Evolutionary conservation across 202 grass and related monocot species (phyloP), one percentile per base, ranked within the genome.

Genomic region (Zoysia matrella): DNA sequence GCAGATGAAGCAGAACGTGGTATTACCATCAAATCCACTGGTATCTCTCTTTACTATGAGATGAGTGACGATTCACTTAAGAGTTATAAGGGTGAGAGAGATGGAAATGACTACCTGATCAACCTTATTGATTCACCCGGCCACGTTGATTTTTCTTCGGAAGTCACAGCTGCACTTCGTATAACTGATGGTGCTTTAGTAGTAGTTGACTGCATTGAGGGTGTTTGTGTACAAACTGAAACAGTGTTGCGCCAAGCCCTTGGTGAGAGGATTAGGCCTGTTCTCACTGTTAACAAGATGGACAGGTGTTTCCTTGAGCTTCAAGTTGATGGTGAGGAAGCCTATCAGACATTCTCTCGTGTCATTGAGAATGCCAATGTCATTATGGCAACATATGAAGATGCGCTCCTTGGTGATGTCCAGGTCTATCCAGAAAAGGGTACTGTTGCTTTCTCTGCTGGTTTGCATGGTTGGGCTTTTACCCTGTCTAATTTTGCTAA

Each of bases 1-100:
- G 53, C 53, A 56, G 53, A 56, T 56, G 53, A 56, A 56, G 53
- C 53, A n/a, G 53, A 56, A 56, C 53, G 53, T 56, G 53, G 53
- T 56, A 56, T 56, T 14, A 56, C 53, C 1, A 56, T 56, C 13
- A 56, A 56, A n/a, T 56, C 53, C 53, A 56, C 53, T 56, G 53
- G 53, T 56, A 56, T 56, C 14, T 56, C 53, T 13, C 53, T 56
- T 56, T 56, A 56, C 13, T 56, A 56, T n/a, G 53, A 56, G 53
- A 56, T 56, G 53, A 56, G 12, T 56, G 53, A 56, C 3, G 53
- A 56, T 14, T 56, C 53, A 15, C 53, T 56, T 14, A 56, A 56
- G 12, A 15, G 12, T 15, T 56, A 56, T 14, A 56, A 56, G 53
- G 53, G 52, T 3, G 13, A 14, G 53, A 56, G 53, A 56, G 53